Evolutionary conservation across 2,329 filamentous ascomycete species (phyloP), one percentile per base, ranked within the genome.

Genomic region (Trichoderma sp.): DNA sequence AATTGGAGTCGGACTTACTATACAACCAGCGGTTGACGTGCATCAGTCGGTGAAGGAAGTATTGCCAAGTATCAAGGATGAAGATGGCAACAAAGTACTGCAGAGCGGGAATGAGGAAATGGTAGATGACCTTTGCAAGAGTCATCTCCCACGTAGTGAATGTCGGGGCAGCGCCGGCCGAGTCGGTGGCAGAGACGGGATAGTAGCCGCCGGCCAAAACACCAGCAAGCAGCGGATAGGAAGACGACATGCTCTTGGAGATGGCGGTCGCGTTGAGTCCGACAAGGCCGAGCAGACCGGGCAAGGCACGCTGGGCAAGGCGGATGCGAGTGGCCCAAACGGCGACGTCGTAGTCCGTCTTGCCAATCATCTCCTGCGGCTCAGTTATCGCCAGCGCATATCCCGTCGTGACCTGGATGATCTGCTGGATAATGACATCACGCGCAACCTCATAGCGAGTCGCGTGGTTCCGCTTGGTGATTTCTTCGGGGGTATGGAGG

Each of bases 21-120:
- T 98, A 98, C 73, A 99, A 86, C 92, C 92, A 98, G 79, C 92
- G 94, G 83, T 98, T 97, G 83, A 95, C 85, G 81, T 99, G 95
- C 95, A 99, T 99, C 68, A 91, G 87, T 45, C 95, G 92, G 80
- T 99, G 95, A 74, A 94, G 86, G 81, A 97, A 97, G 82, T 99
- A 99, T 78, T 99, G 94, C 95, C 95, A 99, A 53, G 93, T 95
- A 80, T 99, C 95, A 73, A 98, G 87, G 71, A 96, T 84, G 71
- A 87, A 81, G 69, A 94, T 86, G 27, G 90, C 95, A 59, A 92
- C 75, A 68, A 87, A 81, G 76, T 97, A 92, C 78, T 98, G 94
- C 58, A 94, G 66, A 3, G 82, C 85, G 0, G 95, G 95, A 70
- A 98, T 85, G 45, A 90, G 77, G 70, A 89, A 81, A 84, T 92